Percentiles rank a stretch among this genome's conserved stretches.
Conservation (phyloP, 352 stramenopile genomes). For the Globisporangium ultimum region DNA sequence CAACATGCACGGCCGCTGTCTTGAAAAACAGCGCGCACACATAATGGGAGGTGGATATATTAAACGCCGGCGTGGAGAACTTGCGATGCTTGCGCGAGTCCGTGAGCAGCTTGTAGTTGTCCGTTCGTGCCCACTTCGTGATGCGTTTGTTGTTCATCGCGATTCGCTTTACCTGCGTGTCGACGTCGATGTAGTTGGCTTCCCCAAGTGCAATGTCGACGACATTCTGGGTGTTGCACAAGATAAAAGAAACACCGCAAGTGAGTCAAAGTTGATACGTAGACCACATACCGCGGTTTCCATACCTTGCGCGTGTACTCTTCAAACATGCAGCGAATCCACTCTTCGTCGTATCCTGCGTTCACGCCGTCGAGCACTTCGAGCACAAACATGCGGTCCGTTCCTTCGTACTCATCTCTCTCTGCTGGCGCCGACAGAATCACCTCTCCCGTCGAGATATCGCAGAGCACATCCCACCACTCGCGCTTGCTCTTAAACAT, state of each 20-base stretch:
- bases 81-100: conserved; percentile 42
- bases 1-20: neutral
- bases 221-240: conserved; percentile 38
- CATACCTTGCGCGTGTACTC: conserved; percentile 79
- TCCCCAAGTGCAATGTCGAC: conserved; percentile 79
- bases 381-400: conserved; percentile 68
- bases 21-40: conserved; percentile 42
- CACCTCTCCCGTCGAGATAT: conserved; percentile 82
- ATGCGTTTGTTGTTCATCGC: conserved; percentile 87
- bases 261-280: neutral
- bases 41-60: conserved; percentile 72
- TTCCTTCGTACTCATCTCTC: conserved; percentile 70
- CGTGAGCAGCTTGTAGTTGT: conserved; percentile 83
- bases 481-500: conserved; percentile 91
- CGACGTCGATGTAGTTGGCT: conserved; percentile 69
- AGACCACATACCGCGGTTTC: neutral
- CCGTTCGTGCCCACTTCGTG: conserved; percentile 81
- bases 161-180: conserved; percentile 67
- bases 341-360: conserved; percentile 82
- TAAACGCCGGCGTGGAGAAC: conserved; percentile 67
- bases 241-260: neutral
- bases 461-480: conserved; percentile 90
- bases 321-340: conserved; percentile 86
- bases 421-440: conserved; percentile 53
- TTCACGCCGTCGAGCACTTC: conserved; percentile 80